A percentile compares a stretch with the other conserved stretches of the same genome.
Conservation (phyloP, 2,329 filamentous ascomycete species). For the Truncatella angustata region DNA sequence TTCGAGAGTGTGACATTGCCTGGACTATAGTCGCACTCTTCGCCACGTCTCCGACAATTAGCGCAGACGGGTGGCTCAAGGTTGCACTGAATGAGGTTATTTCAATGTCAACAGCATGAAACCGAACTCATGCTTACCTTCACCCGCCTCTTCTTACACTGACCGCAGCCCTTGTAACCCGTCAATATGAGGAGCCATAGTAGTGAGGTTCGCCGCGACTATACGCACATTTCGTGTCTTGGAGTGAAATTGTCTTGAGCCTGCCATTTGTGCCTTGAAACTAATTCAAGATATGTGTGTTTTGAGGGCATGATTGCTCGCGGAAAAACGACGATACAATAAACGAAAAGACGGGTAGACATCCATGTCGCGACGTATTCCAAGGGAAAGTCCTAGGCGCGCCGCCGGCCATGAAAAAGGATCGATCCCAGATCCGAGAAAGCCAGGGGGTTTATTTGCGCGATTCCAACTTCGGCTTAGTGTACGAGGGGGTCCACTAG, state of each 20-base stretch:
- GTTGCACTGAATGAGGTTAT: slow-evolving; percentile 23
- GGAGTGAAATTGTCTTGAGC: background rate
- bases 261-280: background rate
- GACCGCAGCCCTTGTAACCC: slow-evolving; percentile 10
- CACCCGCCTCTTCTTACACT: slow-evolving; percentile 16
- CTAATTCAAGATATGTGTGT: too few relatives aligned
- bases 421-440: too few relatives aligned
- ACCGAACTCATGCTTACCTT: slow-evolving; percentile 11
- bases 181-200: too few relatives aligned
- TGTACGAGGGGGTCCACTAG: slow-evolving; percentile 3
- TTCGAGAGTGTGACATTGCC: background rate
- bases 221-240: background rate
- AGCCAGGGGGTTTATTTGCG: too few relatives aligned
- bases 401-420: too few relatives aligned
- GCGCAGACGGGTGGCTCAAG: slow-evolving; percentile 18
- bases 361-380: too few relatives aligned
- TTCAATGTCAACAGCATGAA: too few relatives aligned
- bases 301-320: too few relatives aligned
- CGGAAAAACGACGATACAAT: too few relatives aligned
- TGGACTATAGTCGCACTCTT: slow-evolving; percentile 18
- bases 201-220: too few relatives aligned
- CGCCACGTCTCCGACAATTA: slow-evolving; percentile 20
- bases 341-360: too few relatives aligned
- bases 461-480: background rate
- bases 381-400: too few relatives aligned